These are phyloP conservation scores for Plasmodium knowlesi DNA, from an alignment of 169 alveolate species.

Conservation along the genomic window DNA sequence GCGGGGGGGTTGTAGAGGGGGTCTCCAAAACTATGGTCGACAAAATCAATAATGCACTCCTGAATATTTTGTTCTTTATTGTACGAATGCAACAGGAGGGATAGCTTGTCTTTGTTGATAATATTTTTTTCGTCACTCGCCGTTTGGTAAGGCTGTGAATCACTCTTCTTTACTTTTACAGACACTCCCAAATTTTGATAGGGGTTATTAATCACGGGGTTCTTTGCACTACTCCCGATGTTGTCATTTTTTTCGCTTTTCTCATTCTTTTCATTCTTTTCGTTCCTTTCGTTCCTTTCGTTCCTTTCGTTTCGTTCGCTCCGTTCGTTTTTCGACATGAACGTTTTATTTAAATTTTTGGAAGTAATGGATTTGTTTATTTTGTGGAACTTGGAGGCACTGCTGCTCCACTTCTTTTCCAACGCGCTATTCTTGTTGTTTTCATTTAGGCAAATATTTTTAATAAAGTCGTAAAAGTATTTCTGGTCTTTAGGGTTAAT, in stretches of 20 bases:
- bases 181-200: constrained; percentile 33
- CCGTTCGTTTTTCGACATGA: not conserved
- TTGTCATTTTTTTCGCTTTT: not conserved
- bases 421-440: not conserved
- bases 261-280: not conserved
- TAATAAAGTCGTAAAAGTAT: constrained; percentile 60
- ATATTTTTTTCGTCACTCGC: constrained; percentile 21
- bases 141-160: not conserved
- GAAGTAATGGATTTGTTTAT: constrained; percentile 6
- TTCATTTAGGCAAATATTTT: constrained; percentile 18
- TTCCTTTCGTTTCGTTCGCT: not conserved
- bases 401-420: constrained; percentile 10
- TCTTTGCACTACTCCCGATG: not conserved
- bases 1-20: constrained; percentile 28
- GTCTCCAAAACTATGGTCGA: constrained; percentile 21
- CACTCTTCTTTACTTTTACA: constrained; percentile 48
- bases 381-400: constrained; percentile 28
- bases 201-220: not conserved
- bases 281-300: not conserved
- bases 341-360: not conserved
- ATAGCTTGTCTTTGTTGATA: constrained; percentile 36
- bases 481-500: constrained; percentile 66
- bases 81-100: constrained; percentile 30
- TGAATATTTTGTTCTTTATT: constrained; percentile 64
- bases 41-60: constrained; percentile 66